Percentiles rank a stretch among this genome's conserved stretches.
Conservation (phyloP, 345 rosid species). For the Euphorbia pulcherrima region DNA sequence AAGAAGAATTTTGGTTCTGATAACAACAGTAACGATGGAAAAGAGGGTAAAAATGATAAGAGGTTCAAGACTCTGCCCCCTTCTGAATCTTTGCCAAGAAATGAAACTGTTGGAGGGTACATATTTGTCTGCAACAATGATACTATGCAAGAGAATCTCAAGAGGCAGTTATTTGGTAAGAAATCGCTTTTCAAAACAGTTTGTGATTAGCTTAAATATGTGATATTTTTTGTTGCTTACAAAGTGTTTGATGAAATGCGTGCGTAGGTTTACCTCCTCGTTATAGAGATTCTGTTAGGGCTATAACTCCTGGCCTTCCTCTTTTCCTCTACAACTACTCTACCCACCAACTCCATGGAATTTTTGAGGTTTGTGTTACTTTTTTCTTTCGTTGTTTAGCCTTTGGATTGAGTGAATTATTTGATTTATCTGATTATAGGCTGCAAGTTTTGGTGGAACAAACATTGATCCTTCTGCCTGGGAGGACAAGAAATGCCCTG, state of each 20-base stretch:
- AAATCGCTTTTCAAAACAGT: not conserved
- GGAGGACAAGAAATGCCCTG: constrained; percentile 88
- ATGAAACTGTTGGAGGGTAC: constrained; percentile 90
- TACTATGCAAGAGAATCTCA: constrained; percentile 93
- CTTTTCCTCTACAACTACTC: constrained; percentile 97
- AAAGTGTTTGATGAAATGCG: not conserved
- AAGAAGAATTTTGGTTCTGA: constrained; percentile 33
- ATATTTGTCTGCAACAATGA: constrained; percentile 98
- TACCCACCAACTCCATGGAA: constrained; percentile 95
- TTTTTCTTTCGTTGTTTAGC: not conserved
- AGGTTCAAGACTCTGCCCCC: constrained; percentile 97
- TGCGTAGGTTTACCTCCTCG: constrained; percentile 80
- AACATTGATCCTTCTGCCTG: constrained; percentile 93
- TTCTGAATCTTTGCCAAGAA: constrained; percentile 78
- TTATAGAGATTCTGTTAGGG: constrained; percentile 89
- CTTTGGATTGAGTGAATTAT: not conserved
- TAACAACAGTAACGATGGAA: constrained; percentile 24
- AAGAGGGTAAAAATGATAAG: constrained; percentile 47
- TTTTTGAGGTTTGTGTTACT: constrained; percentile 61
- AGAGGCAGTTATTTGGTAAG: constrained; percentile 84
- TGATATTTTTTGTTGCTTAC: not conserved
- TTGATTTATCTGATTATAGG: constrained; percentile 34
- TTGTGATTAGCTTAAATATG: not conserved
- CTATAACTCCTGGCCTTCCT: constrained; percentile 96
- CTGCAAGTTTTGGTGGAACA: constrained; percentile 94